Conservation (phyloP, 208 protist species). For the Leishmania lainsoni region DNA sequence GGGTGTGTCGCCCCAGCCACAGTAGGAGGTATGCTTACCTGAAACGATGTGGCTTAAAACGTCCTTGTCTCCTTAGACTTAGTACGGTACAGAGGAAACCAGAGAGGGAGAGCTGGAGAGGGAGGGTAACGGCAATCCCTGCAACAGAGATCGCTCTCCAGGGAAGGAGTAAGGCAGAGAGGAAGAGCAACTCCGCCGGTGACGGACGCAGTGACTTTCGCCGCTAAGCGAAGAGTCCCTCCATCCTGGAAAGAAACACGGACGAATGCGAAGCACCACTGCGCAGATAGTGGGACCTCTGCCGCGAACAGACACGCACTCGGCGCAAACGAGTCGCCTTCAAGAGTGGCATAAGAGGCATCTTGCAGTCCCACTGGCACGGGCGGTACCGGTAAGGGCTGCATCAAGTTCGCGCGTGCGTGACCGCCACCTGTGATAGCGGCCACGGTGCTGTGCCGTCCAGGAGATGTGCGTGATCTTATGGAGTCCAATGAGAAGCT, state of each 20-base stretch:
- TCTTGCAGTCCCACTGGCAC: not conserved
- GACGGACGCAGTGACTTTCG: not conserved
- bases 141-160: not conserved
- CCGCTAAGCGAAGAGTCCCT: not conserved
- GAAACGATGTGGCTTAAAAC: not conserved
- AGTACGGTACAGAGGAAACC: not conserved
- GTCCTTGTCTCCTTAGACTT: not conserved
- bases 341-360: too few species aligned
- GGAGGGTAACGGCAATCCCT: not conserved
- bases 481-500: not conserved
- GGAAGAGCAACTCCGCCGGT: not conserved
- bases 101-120: not conserved
- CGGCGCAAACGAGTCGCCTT: not conserved
- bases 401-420: not conserved
- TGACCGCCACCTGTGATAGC: not conserved
- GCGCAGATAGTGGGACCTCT: not conserved
- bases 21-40: not conserved
- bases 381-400: not conserved
- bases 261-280: not conserved
- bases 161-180: not conserved
- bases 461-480: not conserved
- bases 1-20: not conserved
- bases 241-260: slow-evolving; percentile 4
- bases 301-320: not conserved
- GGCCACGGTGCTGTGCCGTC: not conserved